phyloP scores from a whole-genome alignment of 1,284 basidiomycete species.

The Violaceomyces palustris region DNA sequence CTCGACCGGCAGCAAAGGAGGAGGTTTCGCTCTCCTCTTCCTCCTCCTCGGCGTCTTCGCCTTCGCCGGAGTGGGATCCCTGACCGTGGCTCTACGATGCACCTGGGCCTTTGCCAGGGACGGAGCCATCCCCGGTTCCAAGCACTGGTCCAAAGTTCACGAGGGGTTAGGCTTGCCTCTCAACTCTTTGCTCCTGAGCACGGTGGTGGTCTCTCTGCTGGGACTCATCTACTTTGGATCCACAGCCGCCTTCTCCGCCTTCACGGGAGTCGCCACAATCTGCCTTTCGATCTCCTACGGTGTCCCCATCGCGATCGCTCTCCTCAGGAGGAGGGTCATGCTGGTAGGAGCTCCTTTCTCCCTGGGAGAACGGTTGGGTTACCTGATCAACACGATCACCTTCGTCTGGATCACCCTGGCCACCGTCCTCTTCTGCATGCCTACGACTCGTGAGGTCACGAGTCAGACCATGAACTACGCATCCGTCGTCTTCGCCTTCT shows the following conservation, averaged over 20 bases:
- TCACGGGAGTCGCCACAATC: conserved; percentile 41
- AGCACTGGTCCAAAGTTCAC: conserved; percentile 54
- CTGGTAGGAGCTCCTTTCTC: conserved; percentile 53
- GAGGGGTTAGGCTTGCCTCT: conserved; percentile 53
- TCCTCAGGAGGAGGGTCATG: conserved; percentile 50
- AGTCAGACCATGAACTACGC: conserved; percentile 54
- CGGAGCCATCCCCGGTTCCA: conserved; percentile 55
- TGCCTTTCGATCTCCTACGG: conserved; percentile 47
- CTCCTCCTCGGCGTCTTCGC: conserved; percentile 56
- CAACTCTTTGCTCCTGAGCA: conserved; percentile 54
- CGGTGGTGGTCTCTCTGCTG: conserved; percentile 54
- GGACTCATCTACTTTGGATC: conserved; percentile 50
- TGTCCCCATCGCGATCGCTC: conserved; percentile 54
- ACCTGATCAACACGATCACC: conserved; percentile 51
- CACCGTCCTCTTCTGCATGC: conserved; percentile 56
- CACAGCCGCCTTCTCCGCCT: conserved; percentile 35
- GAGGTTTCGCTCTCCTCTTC: conserved; percentile 56
- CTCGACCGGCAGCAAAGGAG: conserved; percentile 54
- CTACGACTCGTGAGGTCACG: conserved; percentile 53
- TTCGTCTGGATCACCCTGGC: conserved; percentile 55
- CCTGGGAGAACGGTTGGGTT: conserved; percentile 55
- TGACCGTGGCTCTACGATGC: conserved; percentile 56
- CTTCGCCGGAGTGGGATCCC: conserved; percentile 56
- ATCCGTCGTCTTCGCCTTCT: conserved; percentile 32
- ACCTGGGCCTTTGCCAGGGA: conserved; percentile 57